Base-by-base conservation (phyloP, 352 stramenopile species). In the Globisporangium middletonii region DNA sequence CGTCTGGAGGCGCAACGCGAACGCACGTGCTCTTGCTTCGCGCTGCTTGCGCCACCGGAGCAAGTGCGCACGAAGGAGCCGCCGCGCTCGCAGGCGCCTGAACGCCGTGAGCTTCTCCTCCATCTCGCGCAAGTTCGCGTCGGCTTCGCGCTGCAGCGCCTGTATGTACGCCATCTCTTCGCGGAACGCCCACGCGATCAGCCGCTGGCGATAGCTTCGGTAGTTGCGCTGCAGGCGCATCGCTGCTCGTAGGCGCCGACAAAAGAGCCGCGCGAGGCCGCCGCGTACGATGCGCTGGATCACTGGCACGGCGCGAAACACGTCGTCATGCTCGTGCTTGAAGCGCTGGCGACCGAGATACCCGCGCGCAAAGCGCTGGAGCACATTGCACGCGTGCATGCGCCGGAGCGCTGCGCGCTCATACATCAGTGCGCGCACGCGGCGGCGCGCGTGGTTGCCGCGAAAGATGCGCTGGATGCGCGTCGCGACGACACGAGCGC, bases 391-490 rank as follows among this genome's bases (percentile, higher is more conserved):
- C 1, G 71, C 74, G 1, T 35, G 43, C 2, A 83, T 85, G 42
- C 69, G 60, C 28, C 53, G 38, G 42, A 82, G 50, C 6, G 81
- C 77, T 7, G 66, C 63, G 9, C 60, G 61, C 49, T 87, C 72
- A 35, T 67, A 77, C 1, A 53, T 51, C 11, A 91, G 53, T 8
- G 59, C 47, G 4, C 61, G 68, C 4, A 85, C 74, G 50, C 76
- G 63, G 28, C 67, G 66, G 11, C 82, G 71, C 11, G 77, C 73
- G 15, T 64, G 77, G 28, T 89, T 92, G 2, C 82, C 79, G 41
- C 82, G 70, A 53, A 83, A 89, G 38, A 90, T 83, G 1, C 72
- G 57, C 47, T 92, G 79, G 30, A 92, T 83, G 9, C 77, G 69
- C 1, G 54, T 84, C 1, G 76, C 74, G 13, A 90, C 78, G 7